Percentiles rank a stretch among this genome's conserved stretches.
Conservation (phyloP, 805 yeast genomes). For the Barnettozyma sucrosica region DNA sequence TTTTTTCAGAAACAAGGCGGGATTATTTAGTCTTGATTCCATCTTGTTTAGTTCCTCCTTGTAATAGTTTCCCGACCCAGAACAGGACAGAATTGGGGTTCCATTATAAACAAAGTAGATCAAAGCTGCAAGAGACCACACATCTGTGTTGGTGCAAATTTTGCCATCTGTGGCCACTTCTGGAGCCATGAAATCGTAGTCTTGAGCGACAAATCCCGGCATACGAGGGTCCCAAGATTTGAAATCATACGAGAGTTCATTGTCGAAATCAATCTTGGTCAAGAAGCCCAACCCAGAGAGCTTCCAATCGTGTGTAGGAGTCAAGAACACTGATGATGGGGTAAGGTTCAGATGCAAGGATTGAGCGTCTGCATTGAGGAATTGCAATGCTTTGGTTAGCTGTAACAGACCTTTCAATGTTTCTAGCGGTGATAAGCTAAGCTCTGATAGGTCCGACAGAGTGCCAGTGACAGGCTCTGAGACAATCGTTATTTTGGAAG, state of each 20-base stretch:
- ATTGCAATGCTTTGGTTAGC: slow-evolving; percentile 69
- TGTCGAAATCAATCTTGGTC: slow-evolving; percentile 35
- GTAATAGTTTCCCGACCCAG: slow-evolving; percentile 54
- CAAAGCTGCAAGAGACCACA: slow-evolving; percentile 78
- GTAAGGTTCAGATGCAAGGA: slow-evolving; percentile 72
- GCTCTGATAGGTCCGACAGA: slow-evolving; percentile 35
- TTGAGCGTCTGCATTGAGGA: slow-evolving; percentile 72
- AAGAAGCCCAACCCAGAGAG: slow-evolving; percentile 65
- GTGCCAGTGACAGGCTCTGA: slow-evolving; percentile 70
- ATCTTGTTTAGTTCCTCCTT: slow-evolving; percentile 49
- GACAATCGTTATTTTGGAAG: slow-evolving; percentile 71
- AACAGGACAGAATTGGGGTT: slow-evolving; percentile 43
- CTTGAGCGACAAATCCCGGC: slow-evolving; percentile 65
- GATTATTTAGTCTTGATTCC: slow-evolving; percentile 38
- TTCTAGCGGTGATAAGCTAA: slow-evolving; percentile 40
- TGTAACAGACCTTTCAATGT: slow-evolving; percentile 82
- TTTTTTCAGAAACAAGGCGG: slow-evolving; percentile 40
- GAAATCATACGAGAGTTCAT: slow-evolving; percentile 50
- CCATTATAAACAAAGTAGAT: slow-evolving; percentile 55
- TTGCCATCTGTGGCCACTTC: slow-evolving; percentile 65
- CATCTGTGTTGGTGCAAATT: slow-evolving; percentile 65
- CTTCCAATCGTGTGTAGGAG: slow-evolving; percentile 91
- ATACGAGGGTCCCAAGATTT: slow-evolving; percentile 72
- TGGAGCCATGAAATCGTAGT: slow-evolving; percentile 78
- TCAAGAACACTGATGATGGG: slow-evolving; percentile 73